Conservation (phyloP, 352 stramenopile genomes). For the Globisporangium yorkense region DNA sequence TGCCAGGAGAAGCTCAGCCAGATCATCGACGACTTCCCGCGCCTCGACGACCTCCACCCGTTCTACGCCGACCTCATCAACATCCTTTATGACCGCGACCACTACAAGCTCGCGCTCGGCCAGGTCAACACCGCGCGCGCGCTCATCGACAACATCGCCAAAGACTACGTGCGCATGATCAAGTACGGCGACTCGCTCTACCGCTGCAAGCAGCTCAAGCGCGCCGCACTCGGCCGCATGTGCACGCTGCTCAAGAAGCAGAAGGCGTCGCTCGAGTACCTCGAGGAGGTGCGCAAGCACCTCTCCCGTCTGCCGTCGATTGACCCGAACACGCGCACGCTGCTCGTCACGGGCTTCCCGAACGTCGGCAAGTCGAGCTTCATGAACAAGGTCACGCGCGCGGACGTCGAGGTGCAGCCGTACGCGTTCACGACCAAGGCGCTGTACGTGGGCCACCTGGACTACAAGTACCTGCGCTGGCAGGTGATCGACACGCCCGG, state of each 20-base stretch:
- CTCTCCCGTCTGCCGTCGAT: conserved; percentile 97
- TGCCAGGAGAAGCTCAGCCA: conserved; percentile 96
- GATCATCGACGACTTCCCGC: conserved; percentile 99
- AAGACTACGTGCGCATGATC: conserved; percentile 99
- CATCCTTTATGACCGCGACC: conserved; percentile 99
- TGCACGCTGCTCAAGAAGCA: conserved; percentile 99
- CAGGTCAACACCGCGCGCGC: conserved; percentile 99
- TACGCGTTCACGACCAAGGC: conserved; percentile 99
- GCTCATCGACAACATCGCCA: conserved; percentile 96
- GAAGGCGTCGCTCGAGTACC: conserved; percentile 97
- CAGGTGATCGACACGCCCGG: conserved; percentile 99
- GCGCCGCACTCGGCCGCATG: conserved; percentile 98
- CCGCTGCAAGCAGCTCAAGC: conserved; percentile 99
- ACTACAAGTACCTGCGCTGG: conserved; percentile 99
- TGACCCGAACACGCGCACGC: conserved; percentile 98
- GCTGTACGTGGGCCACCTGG: conserved; percentile 99
- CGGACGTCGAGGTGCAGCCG: conserved; percentile 99
- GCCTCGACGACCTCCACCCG: conserved; percentile 96
- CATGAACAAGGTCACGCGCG: conserved; percentile 99
- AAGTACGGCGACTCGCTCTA: conserved; percentile 99
- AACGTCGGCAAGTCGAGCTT: conserved; percentile 99
- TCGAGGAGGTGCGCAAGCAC: conserved; percentile 97
- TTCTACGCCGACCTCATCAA: conserved; percentile 99
- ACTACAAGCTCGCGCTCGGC: conserved; percentile 99
- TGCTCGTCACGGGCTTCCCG: conserved; percentile 98